Percentiles rank a stretch among this genome's conserved stretches.
Evolutionary conservation across 495 filamentous ascomycete species (phyloP).

Genomic region (Durotheca rogersii): DNA sequence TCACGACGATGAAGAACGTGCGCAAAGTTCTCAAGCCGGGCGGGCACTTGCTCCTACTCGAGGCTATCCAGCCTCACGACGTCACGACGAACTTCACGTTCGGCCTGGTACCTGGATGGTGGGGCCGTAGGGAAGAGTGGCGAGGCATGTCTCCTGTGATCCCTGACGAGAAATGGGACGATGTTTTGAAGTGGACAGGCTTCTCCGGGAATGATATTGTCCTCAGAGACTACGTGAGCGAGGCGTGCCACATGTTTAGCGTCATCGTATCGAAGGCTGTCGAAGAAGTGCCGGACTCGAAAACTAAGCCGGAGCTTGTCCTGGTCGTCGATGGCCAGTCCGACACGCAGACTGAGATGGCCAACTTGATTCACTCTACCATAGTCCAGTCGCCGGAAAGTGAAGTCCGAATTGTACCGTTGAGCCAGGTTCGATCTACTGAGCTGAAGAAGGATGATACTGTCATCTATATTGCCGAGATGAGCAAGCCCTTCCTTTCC

Average conservation of each 20-base stretch:
- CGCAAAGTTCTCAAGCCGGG: conserved; percentile 37
- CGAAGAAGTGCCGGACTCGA: neutral
- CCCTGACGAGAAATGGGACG: conserved; percentile 39
- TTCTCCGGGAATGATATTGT: conserved; percentile 47
- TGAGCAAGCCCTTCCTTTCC: conserved; percentile 47
- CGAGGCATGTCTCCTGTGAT: conserved; percentile 33
- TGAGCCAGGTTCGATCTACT: conserved; percentile 16
- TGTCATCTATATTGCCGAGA: conserved; percentile 49
- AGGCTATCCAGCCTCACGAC: conserved; percentile 26
- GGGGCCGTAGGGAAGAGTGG: conserved; percentile 40
- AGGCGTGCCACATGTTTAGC: conserved; percentile 35
- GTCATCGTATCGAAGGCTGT: conserved; percentile 40
- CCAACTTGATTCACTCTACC: conserved; percentile 10
- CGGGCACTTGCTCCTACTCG: conserved; percentile 41
- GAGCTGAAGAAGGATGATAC: conserved; percentile 20
- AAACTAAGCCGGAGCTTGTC: conserved; percentile 3
- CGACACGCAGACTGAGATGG: conserved; percentile 10
- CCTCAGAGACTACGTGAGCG: conserved; percentile 10
- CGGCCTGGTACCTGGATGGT: conserved; percentile 51
- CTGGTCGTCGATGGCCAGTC: conserved; percentile 23
- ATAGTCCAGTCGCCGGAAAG: conserved; percentile 2
- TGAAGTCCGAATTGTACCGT: conserved; percentile 10
- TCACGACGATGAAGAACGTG: conserved; percentile 35
- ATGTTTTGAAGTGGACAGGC: conserved; percentile 35
- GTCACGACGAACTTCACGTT: conserved; percentile 39